A percentile compares a stretch with the other conserved stretches of the same genome.
These are phyloP conservation scores for Moringa oleifera DNA, from an alignment of 345 rosid genomes.

Conservation along the genomic window DNA sequence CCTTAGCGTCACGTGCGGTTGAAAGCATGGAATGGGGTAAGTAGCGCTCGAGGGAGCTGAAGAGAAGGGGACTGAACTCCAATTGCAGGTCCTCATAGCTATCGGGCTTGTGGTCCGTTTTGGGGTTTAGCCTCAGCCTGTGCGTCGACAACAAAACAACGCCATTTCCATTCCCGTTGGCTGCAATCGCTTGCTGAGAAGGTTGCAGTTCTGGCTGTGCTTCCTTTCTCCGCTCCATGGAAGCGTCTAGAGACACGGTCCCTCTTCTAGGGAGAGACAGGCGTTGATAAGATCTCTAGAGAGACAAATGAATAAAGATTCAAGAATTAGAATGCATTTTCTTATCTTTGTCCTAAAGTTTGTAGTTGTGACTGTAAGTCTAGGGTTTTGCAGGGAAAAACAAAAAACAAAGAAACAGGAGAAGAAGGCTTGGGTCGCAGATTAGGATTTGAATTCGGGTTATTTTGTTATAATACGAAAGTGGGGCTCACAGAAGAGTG, in stretches of 20 bases:
- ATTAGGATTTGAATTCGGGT: too few relatives aligned
- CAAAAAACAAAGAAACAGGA: neutral
- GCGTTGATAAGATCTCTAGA: neutral
- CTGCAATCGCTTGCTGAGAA: conserved; percentile 5
- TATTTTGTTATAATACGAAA: too few relatives aligned
- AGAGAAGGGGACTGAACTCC: conserved; percentile 64
- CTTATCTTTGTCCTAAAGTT: neutral
- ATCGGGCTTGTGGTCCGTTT: conserved; percentile 60
- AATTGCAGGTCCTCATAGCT: conserved; percentile 70
- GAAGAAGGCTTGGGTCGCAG: neutral
- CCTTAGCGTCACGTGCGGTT: conserved; percentile 46
- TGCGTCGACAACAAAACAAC: neutral
- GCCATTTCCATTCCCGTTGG: conserved; percentile 26
- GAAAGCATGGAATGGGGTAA: conserved; percentile 55
- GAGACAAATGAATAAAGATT: neutral
- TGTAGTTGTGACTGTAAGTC: neutral
- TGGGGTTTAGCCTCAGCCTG: conserved; percentile 52
- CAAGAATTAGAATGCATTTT: neutral
- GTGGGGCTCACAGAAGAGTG: too few relatives aligned
- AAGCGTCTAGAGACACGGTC: conserved; percentile 32
- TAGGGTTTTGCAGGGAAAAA: neutral
- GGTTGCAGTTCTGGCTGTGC: too few relatives aligned
- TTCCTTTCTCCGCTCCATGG: conserved; percentile 12
- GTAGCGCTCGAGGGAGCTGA: conserved; percentile 81
- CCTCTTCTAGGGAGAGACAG: neutral